phyloP scores from a whole-genome alignment of 2,329 filamentous ascomycete genomes.

The Berkeleyomyces rouxiae region DNA sequence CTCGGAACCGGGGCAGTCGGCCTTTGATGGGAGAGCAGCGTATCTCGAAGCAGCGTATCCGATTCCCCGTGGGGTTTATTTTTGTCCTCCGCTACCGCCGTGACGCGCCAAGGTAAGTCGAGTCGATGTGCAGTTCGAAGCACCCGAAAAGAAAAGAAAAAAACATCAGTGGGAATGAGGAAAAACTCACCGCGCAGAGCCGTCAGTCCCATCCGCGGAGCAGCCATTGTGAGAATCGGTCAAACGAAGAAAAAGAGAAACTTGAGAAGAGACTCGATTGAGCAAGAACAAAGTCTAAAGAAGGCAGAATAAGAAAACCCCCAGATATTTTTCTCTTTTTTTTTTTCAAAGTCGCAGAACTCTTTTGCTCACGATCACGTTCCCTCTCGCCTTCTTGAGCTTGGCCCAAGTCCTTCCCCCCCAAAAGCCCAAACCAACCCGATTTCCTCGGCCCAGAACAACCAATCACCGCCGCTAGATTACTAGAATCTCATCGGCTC shows the following conservation, averaged over 20 bases:
- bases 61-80: too few relatives aligned
- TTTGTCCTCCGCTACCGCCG: too few relatives aligned
- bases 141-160: too few relatives aligned
- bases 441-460: conserved; percentile 12
- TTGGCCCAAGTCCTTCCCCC: conserved; percentile 12
- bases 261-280: neutral
- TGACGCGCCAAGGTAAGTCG: too few relatives aligned
- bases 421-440: neutral
- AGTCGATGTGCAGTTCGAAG: too few relatives aligned
- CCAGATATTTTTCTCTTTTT: too few relatives aligned
- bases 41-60: too few relatives aligned
- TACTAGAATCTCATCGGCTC: conserved; percentile 6
- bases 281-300: neutral
- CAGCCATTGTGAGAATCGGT: conserved; percentile 30
- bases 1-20: neutral
- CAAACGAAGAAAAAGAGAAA: neutral
- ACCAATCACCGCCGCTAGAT: conserved; percentile 13
- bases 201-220: conserved; percentile 40
- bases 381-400: neutral
- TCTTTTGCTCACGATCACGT: neutral
- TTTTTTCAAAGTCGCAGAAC: too few relatives aligned
- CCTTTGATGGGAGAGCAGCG: too few relatives aligned
- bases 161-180: neutral
- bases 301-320: neutral
- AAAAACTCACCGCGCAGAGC: conserved; percentile 35